These are phyloP conservation scores for Mycena vitilis DNA, from an alignment of 768 basidiomycete genomes.

Conservation along the genomic window DNA sequence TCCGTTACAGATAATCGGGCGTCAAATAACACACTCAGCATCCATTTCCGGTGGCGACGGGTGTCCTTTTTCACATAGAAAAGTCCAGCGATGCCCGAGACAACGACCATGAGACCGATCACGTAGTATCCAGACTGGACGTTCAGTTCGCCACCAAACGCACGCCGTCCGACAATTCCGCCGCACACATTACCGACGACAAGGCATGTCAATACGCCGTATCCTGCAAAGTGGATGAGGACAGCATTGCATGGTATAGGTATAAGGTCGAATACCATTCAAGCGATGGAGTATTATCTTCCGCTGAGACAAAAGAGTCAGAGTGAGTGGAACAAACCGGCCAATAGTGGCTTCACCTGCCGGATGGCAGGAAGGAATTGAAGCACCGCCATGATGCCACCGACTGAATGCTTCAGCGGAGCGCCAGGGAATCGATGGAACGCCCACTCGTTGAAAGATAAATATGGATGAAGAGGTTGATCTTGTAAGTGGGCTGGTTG, in stretches of 20 bases:
- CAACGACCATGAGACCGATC: conserved; percentile 37
- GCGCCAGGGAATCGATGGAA: not conserved
- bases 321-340: not conserved
- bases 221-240: conserved; percentile 26
- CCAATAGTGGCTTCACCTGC: conserved; percentile 24
- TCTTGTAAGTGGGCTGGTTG: conserved; percentile 31
- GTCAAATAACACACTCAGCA: conserved; percentile 38
- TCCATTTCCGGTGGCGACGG: conserved; percentile 42
- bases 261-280: conserved; percentile 35
- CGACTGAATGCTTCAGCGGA: conserved; percentile 28
- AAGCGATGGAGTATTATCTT: conserved; percentile 38
- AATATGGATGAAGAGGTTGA: conserved; percentile 42
- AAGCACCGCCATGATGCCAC: conserved; percentile 38
- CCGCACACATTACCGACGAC: conserved; percentile 39
- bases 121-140: conserved; percentile 41
- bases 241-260: not conserved
- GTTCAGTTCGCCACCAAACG: conserved; percentile 44
- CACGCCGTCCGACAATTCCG: conserved; percentile 32
- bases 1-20: too few relatives aligned
- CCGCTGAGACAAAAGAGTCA: conserved; percentile 20
- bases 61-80: conserved; percentile 40
- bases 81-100: conserved; percentile 34
- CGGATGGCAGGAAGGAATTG: conserved; percentile 43
- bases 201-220: conserved; percentile 35
- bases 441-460: conserved; percentile 39